A percentile compares a stretch with the other conserved stretches of the same genome.
These are phyloP conservation scores for Backusella liffmaniae DNA, from an alignment of 192 early-diverging fungal genomes.

Conservation along the genomic window DNA sequence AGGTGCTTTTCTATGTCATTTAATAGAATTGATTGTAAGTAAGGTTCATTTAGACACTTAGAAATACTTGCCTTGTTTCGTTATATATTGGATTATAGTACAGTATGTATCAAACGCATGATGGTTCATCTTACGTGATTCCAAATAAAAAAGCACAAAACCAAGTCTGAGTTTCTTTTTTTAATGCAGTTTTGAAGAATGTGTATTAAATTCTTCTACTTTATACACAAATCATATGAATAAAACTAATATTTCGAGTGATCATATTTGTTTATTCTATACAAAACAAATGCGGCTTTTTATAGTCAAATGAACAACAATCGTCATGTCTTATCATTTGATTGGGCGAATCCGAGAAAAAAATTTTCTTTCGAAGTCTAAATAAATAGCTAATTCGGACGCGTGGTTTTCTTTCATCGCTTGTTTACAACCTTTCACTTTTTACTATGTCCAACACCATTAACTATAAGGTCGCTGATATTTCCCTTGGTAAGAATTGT, in stretches of 20 bases:
- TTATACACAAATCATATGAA: background rate
- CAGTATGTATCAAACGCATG: background rate
- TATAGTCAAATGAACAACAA: background rate
- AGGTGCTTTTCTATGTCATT: too few species aligned
- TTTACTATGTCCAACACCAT: slow-evolving; percentile 1
- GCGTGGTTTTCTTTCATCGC: background rate
- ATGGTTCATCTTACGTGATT: background rate
- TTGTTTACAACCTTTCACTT: background rate
- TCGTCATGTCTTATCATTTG: background rate
- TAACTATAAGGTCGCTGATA: slow-evolving; percentile 74
- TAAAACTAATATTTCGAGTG: background rate
- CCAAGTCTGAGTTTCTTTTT: background rate
- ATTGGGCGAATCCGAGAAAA: background rate
- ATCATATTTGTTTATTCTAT: background rate
- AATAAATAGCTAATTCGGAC: background rate
- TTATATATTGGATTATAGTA: too few species aligned
- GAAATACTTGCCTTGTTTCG: too few species aligned
- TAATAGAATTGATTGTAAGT: too few species aligned
- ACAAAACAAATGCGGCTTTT: background rate
- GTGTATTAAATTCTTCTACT: background rate
- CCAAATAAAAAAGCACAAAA: background rate
- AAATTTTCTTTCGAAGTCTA: background rate
- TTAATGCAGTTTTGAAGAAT: background rate
- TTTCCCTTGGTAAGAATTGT: slow-evolving; percentile 84
- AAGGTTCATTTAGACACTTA: too few species aligned